Base-by-base conservation (phyloP, 2,329 filamentous ascomycete species). In the Diaporthe velutina region DNA sequence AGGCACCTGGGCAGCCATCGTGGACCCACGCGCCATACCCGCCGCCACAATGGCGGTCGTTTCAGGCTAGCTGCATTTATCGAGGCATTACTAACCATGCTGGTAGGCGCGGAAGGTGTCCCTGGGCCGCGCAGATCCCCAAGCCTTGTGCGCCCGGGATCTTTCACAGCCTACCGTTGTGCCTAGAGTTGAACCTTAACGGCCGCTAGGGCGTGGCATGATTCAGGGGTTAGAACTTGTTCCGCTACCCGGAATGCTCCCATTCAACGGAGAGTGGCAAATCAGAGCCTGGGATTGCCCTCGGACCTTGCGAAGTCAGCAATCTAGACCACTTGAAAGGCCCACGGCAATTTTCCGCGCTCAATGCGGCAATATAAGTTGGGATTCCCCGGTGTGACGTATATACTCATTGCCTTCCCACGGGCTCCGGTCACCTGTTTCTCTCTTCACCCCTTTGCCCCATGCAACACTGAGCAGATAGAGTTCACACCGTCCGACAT, bases 71-170 rank as follows among this genome's bases (percentile, higher is more conserved):
- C 64, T 68, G 64, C 64, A 54, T 52, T 19, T 40, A 33, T 48
- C n/a, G n/a, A 28, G 2, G 45, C 33, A 12, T 54, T 28, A 54
- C 45, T 68, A 19, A 54, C 45, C 13, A 67, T 33, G 64, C 33
- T 68, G 64, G 64, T 68, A 68, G 64, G 64, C 48, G 64, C 64
- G 48, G 64, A 68, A 68, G 45, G 45, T 0, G 61, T 67, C 45
- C 61, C 45, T 67, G 45, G 3, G 9, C 45, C 8, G 6, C 33
- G 61, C 45, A 52, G 61, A 67, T 67, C 61, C 64, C 33, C 30
- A 40, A 25, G n/a, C 33, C 48, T 19, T 5, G 25, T 8, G 22
- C 64, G 15, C 33, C 45, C 48, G 28, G 45, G 17, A 38, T 25
- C 64, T 54, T 13, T 25, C 45, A 28, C 33, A 28, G 64, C 64